Evolutionary conservation across 2,329 filamentous ascomycete genomes (phyloP).

Genomic region (Xylariales sp.): DNA sequence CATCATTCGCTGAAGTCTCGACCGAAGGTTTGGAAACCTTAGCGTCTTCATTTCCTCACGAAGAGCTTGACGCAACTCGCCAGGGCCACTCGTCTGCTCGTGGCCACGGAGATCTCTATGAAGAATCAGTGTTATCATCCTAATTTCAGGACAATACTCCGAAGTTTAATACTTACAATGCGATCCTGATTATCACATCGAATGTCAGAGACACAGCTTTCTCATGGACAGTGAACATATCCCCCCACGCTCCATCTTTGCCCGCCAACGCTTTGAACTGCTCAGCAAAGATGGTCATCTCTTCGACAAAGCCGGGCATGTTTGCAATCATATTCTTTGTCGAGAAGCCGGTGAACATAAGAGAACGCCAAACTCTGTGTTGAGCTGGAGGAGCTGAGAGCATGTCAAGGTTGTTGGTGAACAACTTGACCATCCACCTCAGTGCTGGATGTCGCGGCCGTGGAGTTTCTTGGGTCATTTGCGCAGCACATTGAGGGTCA

Average conservation of each 20-base stretch:
- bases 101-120: background rate
- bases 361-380: constrained; percentile 9
- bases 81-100: background rate
- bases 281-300: constrained; percentile 9
- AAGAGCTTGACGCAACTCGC: background rate
- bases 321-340: background rate
- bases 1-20: constrained; percentile 7
- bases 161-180: constrained; percentile 10
- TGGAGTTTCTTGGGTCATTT: constrained; percentile 9
- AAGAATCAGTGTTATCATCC: too few relatives aligned
- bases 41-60: constrained; percentile 4
- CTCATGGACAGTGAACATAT: constrained; percentile 10
- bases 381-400: constrained; percentile 3
- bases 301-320: constrained; percentile 5
- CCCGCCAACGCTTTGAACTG: constrained; percentile 7
- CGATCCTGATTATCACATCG: constrained; percentile 11
- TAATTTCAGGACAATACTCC: background rate
- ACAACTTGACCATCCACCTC: constrained; percentile 6
- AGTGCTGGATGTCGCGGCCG: constrained; percentile 11
- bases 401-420: constrained; percentile 10
- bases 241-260: constrained; percentile 3
- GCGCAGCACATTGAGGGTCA: constrained; percentile 7
- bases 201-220: constrained; percentile 9
- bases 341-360: constrained; percentile 11
- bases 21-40: constrained; percentile 3